Percentiles rank a stretch among this genome's conserved stretches.
phyloP scores from a whole-genome alignment of 2,329 filamentous ascomycete species.

The Trichoderma sp. region DNA sequence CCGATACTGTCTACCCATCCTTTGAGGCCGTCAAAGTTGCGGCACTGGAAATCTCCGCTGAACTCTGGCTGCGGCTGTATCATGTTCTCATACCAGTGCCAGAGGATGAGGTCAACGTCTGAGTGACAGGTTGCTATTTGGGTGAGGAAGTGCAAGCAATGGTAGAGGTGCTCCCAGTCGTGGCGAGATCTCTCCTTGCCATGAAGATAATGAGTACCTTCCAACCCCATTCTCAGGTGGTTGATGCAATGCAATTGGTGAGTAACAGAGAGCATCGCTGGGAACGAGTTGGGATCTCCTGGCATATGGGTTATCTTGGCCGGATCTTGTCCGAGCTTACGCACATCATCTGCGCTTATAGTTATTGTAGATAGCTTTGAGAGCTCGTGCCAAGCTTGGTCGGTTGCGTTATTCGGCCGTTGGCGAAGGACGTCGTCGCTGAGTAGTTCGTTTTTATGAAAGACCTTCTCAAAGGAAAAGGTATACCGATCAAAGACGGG shows the following conservation, averaged over 20 bases:
- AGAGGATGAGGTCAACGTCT: neutral
- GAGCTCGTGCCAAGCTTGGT: neutral
- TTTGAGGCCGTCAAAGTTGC: neutral
- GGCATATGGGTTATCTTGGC: constrained; percentile 1
- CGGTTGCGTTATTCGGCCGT: neutral
- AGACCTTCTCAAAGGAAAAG: neutral
- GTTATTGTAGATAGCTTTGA: neutral
- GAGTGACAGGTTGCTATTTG: neutral
- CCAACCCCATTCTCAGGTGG: neutral
- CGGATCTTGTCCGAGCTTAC: neutral
- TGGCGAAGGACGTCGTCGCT: neutral
- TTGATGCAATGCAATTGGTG: constrained; percentile 2
- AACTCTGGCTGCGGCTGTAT: neutral
- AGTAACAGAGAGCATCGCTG: neutral
- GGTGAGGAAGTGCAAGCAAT: constrained; percentile 6
- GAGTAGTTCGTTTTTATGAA: neutral
- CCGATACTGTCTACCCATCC: neutral
- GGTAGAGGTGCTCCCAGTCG: constrained; percentile 2
- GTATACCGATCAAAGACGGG: neutral
- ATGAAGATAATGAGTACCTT: neutral
- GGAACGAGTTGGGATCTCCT: neutral
- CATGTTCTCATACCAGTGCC: constrained; percentile 5
- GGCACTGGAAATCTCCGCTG: neutral
- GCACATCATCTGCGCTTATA: neutral
- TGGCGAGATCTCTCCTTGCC: constrained; percentile 6